Percentiles rank a stretch among this genome's conserved stretches.
These are phyloP conservation scores for Tetramitus jugosus DNA, from an alignment of 208 protist genomes.

Conservation along the genomic window DNA sequence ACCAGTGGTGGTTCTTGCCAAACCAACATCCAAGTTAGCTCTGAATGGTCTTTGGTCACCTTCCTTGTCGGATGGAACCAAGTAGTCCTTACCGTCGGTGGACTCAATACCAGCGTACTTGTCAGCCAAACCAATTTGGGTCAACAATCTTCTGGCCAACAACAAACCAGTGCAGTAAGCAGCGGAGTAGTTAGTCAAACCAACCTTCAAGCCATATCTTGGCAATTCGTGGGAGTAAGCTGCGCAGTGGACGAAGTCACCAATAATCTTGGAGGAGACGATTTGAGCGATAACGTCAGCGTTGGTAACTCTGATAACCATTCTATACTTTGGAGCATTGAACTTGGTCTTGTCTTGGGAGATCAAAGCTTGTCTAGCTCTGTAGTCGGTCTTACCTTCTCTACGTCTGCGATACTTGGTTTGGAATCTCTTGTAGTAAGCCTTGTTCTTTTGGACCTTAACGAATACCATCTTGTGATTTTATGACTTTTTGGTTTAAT, in stretches of 20 bases:
- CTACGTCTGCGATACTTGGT: constrained; percentile 91
- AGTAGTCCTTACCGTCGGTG: constrained; percentile 64
- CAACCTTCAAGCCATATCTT: constrained; percentile 85
- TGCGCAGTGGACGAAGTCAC: constrained; percentile 81
- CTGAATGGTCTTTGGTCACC: constrained; percentile 87
- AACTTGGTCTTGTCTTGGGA: constrained; percentile 98
- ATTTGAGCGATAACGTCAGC: constrained; percentile 93
- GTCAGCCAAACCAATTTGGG: constrained; percentile 82
- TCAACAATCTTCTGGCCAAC: constrained; percentile 86
- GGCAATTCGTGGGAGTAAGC: constrained; percentile 96
- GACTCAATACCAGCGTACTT: constrained; percentile 84
- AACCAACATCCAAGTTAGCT: constrained; percentile 91
- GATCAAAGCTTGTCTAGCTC: constrained; percentile 84
- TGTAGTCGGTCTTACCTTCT: constrained; percentile 98
- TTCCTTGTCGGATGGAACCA: constrained; percentile 61
- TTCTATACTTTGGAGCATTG: constrained; percentile 94
- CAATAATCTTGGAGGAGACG: constrained; percentile 83
- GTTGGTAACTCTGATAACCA: constrained; percentile 94
- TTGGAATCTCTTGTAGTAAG: constrained; percentile 98
- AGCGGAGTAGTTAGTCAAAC: constrained; percentile 96
- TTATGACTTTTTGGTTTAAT: too few species aligned
- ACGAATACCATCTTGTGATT: too few species aligned
- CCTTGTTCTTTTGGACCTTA: constrained; percentile 36
- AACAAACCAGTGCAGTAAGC: constrained; percentile 93
- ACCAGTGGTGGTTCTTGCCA: constrained; percentile 91